Evolutionary conservation across 2,329 filamentous ascomycete genomes (phyloP).

Genomic region (Paecilomyces variotii): DNA sequence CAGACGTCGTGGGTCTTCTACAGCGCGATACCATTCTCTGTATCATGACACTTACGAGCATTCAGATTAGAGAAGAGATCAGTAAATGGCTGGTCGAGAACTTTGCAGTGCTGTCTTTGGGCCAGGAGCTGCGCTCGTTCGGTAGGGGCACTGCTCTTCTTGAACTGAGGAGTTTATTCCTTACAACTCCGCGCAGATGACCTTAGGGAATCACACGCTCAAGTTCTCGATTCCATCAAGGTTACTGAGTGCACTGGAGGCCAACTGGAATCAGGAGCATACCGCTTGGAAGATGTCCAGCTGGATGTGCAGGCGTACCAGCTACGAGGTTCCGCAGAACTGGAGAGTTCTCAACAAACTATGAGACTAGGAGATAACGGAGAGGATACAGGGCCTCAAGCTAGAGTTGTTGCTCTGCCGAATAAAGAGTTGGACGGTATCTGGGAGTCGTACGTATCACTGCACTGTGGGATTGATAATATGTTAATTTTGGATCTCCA

Average conservation of each 20-base stretch:
- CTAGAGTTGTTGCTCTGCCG: constrained; percentile 29
- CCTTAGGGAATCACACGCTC: constrained; percentile 14
- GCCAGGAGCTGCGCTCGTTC: constrained; percentile 23
- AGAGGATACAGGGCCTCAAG: constrained; percentile 20
- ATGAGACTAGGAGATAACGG: constrained; percentile 8
- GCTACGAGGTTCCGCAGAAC: constrained; percentile 18
- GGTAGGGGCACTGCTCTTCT: constrained; percentile 12
- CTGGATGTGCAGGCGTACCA: constrained; percentile 38
- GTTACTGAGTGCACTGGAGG: constrained; percentile 33
- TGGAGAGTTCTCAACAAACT: constrained; percentile 14
- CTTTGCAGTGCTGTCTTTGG: constrained; percentile 25
- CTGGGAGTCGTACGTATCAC: constrained; percentile 34
- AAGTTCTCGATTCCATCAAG: constrained; percentile 25
- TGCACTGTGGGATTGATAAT: not conserved
- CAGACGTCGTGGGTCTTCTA: constrained; percentile 19
- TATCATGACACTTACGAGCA: not conserved
- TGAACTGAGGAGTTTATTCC: not conserved
- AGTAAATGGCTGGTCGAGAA: constrained; percentile 27
- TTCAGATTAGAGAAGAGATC: constrained; percentile 29
- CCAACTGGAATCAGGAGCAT: constrained; percentile 14
- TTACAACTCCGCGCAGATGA: constrained; percentile 14
- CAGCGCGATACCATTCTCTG: not conserved
- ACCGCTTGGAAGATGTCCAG: constrained; percentile 24
- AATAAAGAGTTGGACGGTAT: constrained; percentile 31
- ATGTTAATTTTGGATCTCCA: constrained; percentile 5